These are phyloP conservation scores for Saccharomyces hybrid DNA, from an alignment of 1,139 yeast species.

Conservation along the genomic window DNA sequence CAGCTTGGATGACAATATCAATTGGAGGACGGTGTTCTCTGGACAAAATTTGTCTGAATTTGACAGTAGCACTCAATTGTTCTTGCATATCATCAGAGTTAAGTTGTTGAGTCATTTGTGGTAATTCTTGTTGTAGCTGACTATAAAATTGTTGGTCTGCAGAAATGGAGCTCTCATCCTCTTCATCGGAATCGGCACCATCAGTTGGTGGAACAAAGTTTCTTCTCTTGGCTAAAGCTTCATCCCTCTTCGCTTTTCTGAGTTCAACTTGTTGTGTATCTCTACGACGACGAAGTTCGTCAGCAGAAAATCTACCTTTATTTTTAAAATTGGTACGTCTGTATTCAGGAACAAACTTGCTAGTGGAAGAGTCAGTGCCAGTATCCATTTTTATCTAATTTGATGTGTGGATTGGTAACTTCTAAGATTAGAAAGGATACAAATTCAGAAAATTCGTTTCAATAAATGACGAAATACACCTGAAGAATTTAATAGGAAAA, in stretches of 20 bases:
- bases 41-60: conserved; percentile 86
- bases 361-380: conserved; percentile 53
- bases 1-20: conserved; percentile 83
- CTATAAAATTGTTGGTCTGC: conserved; percentile 36
- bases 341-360: conserved; percentile 90
- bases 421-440: neutral
- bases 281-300: conserved; percentile 94
- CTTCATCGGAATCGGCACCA: conserved; percentile 29
- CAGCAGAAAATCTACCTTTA: conserved; percentile 88
- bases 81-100: conserved; percentile 69
- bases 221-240: conserved; percentile 86
- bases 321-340: conserved; percentile 95
- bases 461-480: neutral
- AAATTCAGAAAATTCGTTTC: neutral
- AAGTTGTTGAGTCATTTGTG: conserved; percentile 77
- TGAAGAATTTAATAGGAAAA: neutral
- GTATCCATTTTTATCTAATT: conserved; percentile 6
- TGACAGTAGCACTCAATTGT: conserved; percentile 83
- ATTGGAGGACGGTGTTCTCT: conserved; percentile 98
- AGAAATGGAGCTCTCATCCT: conserved; percentile 36
- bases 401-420: neutral
- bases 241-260: conserved; percentile 94
- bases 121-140: conserved; percentile 68
- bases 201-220: conserved; percentile 52
- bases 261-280: conserved; percentile 96